Evolutionary conservation across 305 asterid genomes (phyloP), one percentile per base, ranked within the genome.

Genomic region (Fraxinus velutina): DNA sequence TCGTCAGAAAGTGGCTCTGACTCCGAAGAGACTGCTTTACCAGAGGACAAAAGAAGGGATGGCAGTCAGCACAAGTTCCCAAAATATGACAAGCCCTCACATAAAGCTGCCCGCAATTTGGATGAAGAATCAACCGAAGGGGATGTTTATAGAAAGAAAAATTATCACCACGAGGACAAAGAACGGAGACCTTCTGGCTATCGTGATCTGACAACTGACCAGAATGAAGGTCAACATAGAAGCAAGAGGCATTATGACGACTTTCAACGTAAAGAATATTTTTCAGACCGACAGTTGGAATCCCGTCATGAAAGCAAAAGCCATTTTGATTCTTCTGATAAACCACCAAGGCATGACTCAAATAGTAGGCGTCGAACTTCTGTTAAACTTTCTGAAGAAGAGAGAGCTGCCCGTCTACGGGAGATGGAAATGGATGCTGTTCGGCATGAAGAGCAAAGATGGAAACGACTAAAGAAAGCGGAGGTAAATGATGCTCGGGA

Each of bases 371-470:
- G 76, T 42, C 81, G 89, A 32, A 88, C 77, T 52, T 66, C 94
- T 73, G 87, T 79, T 66, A 90, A 86, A 78, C 94, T 96, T 66
- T 88, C 98, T 15, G 93, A 94, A 78, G 97, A 94, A 90, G 99
- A 96, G 88, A 90, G 97, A 83, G 94, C 97, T 77, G 94, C 95
- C 1, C 92, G 83, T 86, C 90, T 96, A 79, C 86, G 83, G 88
- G 99, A 94, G 91, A 96, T 96, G 99, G 93, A 92, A 82, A 89
- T 89, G 90, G 97, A 96, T 87, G 99, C 99, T 73, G 97, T 89
- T 82, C 71, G 85, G 82, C 97, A 96, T 47, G 99, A 96, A 87
- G 94, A 91, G 84, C 98, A 96, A 75, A 88, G 98, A 83, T 94
- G 97, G 97, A 94, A 90, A 82, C 88, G 96, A 42, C 78, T 96